phyloP scores from a whole-genome alignment of 495 filamentous ascomycete species.

The Trichocladium uniseriatum region DNA sequence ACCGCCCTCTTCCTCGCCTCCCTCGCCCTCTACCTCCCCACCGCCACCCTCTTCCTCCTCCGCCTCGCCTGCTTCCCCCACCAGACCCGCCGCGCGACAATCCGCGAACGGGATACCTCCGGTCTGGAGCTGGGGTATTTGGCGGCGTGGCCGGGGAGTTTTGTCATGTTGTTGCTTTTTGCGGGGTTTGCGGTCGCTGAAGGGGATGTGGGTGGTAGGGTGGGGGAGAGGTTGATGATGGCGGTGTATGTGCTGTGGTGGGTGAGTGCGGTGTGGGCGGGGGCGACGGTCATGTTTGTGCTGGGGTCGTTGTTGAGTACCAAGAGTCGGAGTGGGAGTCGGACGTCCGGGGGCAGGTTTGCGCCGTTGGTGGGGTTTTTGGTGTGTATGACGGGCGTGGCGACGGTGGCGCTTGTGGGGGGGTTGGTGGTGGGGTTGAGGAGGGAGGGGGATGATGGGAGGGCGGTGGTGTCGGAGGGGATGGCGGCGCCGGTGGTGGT shows the following conservation, averaged over 20 bases:
- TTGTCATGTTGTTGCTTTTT: slow-evolving; percentile 6
- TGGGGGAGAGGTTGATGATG: not conserved
- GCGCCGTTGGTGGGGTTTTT: slow-evolving; percentile 1
- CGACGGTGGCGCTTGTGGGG: slow-evolving; percentile 4
- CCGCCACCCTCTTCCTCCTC: slow-evolving; percentile 4
- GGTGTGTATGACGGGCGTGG: not conserved
- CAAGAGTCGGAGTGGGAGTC: not conserved
- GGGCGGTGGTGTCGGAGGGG: not conserved
- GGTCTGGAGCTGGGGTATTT: not conserved
- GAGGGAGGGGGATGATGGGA: not conserved
- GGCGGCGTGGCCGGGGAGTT: slow-evolving; percentile 1
- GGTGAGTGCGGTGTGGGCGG: slow-evolving; percentile 6
- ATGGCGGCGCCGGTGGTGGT: slow-evolving; percentile 8
- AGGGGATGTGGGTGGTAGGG: not conserved
- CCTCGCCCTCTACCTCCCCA: slow-evolving; percentile 4
- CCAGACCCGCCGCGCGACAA: not conserved
- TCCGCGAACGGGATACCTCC: not conserved
- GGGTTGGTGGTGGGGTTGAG: not conserved
- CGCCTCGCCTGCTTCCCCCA: slow-evolving; percentile 1
- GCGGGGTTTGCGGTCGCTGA: slow-evolving; percentile 1
- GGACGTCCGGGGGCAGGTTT: slow-evolving; percentile 6
- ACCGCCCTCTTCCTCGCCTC: slow-evolving; percentile 6
- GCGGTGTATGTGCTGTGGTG: slow-evolving; percentile 11
- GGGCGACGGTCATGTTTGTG: not conserved
- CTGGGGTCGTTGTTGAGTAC: not conserved